Evolutionary conservation across 2,329 filamentous ascomycete species (phyloP).

Genomic region (Mycosphaerella sp.): DNA sequence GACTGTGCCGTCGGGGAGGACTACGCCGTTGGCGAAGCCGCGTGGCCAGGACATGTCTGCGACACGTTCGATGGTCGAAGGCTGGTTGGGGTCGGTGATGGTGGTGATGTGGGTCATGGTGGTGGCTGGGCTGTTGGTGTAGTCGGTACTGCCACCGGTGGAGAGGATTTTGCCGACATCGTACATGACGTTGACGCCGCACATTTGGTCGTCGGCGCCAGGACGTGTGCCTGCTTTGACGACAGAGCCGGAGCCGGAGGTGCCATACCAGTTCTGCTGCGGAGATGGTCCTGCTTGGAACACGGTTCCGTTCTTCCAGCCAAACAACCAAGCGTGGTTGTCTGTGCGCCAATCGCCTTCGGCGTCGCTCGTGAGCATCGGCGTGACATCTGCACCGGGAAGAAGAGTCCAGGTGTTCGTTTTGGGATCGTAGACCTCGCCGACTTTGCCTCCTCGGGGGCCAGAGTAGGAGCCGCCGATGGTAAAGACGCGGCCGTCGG

Average conservation of each 20-base stretch:
- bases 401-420: constrained; percentile 50
- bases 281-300: constrained; percentile 52
- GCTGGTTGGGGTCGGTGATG: constrained; percentile 29
- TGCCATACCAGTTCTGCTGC: constrained; percentile 54
- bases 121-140: constrained; percentile 41
- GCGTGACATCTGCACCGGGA: constrained; percentile 31
- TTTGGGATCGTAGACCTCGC: constrained; percentile 48
- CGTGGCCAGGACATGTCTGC: constrained; percentile 28
- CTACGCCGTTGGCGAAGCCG: constrained; percentile 25
- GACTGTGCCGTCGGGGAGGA: constrained; percentile 33
- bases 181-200: constrained; percentile 52
- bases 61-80: constrained; percentile 1
- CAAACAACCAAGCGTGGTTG: constrained; percentile 53
- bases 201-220: constrained; percentile 49
- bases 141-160: constrained; percentile 45
- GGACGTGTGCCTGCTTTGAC: constrained; percentile 41
- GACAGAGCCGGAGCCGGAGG: constrained; percentile 39
- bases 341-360: constrained; percentile 42
- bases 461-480: constrained; percentile 40
- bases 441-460: constrained; percentile 44
- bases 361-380: constrained; percentile 33
- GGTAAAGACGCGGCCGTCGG: constrained; percentile 45
- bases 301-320: constrained; percentile 43
- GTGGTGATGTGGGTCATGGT: constrained; percentile 48
- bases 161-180: constrained; percentile 55